Evolutionary conservation across 176 grass and related monocot genomes (phyloP), one percentile per base, ranked within the genome.

Genomic region (Thalia dealbata): DNA sequence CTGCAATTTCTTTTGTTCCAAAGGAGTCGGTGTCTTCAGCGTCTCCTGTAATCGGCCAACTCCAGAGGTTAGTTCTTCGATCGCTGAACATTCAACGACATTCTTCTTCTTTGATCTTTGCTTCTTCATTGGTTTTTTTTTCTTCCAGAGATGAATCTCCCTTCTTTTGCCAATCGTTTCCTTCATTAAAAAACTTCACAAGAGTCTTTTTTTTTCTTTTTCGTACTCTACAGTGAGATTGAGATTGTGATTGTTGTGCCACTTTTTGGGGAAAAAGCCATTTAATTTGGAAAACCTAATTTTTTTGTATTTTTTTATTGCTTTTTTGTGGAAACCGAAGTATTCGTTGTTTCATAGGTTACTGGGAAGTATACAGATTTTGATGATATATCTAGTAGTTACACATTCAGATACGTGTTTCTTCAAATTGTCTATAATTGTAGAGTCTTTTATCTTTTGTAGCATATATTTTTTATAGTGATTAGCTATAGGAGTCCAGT

Each of bases 61-160:
- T 68, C 65, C 25, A 23, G 7, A 68, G 65, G 65, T 68, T 35
- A 13, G 24, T 35, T 30, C 3, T 15, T 64, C 24, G 6, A 28
- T 30, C 6, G 61, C 30, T 64, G 26, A 30, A 64, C 28, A 30
- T 22, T 30, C 61, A 30, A 6, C 28, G 18, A 32, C 7, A 38
- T 38, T 38, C 61, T 64, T 64, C 62, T 28, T 64, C 61, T 65
- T 65, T 65, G 2, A 65, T 65, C n/a, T 29, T 14, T 63, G 14
- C 7, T 10, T n/a, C 26, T 25, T 13, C 58, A 38, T n/a, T n/a
- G n/a, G 7, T 58, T 58, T 58, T 58, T 16, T 7, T 58, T n/a
- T 58, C 19, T 56, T 18, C n/a, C n/a, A 18, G 16, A 7, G 52
- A 7, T 16, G 52, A 48, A 48, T 13, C 45, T 22, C 6, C 21